Evolutionary conservation across 1,284 basidiomycete genomes (phyloP).

Genomic region (Porodaedalea pini): DNA sequence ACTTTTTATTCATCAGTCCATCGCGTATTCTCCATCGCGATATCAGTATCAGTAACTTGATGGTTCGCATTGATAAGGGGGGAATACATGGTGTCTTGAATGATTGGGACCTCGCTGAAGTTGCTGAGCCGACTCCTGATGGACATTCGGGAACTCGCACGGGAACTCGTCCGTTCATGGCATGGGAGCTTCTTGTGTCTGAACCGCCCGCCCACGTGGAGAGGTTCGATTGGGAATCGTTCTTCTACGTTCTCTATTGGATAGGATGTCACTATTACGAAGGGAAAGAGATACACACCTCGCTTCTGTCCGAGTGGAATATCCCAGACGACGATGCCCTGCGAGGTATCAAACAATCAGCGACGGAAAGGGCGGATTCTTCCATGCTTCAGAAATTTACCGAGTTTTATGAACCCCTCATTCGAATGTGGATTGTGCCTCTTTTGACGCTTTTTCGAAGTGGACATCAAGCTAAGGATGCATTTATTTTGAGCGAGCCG

Average conservation of each 20-base stretch:
- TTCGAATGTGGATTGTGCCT: not conserved
- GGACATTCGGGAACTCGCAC: not conserved
- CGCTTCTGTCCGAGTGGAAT: not conserved
- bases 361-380: not conserved
- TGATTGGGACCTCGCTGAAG: conserved; percentile 11
- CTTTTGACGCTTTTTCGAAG: not conserved
- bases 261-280: not conserved
- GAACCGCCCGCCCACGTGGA: not conserved
- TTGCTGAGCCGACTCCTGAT: not conserved
- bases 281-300: not conserved
- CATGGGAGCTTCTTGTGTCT: not conserved
- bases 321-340: not conserved
- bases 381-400: not conserved
- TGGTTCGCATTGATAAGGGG: not conserved
- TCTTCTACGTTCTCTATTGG: conserved; percentile 12
- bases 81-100: conserved; percentile 7
- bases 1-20: not conserved
- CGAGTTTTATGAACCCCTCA: not conserved
- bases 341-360: not conserved
- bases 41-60: conserved; percentile 9
- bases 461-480: not conserved
- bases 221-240: conserved; percentile 8
- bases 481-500: not conserved
- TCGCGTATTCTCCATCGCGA: conserved; percentile 8
- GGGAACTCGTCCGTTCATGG: conserved; percentile 11